Evolutionary conservation across 371 early-diverging fungal species (phyloP).

Genomic region (Lichtheimia ramosa): DNA sequence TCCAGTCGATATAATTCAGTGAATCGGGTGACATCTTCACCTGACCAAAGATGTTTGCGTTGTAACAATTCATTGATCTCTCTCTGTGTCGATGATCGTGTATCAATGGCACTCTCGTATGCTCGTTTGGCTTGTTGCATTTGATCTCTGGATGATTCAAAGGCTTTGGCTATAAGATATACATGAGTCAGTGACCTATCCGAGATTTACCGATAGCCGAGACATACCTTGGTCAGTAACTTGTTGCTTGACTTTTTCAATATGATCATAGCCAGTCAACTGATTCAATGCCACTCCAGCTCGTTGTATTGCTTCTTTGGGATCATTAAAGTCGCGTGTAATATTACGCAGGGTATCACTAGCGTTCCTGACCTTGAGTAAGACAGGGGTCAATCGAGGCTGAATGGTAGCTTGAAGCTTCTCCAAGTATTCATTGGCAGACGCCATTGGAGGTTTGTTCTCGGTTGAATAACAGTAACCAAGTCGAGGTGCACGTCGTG

Average conservation of each 20-base stretch:
- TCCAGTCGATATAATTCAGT: slow-evolving; percentile 86
- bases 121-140: slow-evolving; percentile 66
- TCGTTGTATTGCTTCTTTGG: slow-evolving; percentile 46
- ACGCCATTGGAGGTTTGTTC: not conserved
- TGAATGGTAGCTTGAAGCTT: slow-evolving; percentile 28
- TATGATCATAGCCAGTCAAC: slow-evolving; percentile 81
- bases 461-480: not conserved
- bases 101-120: slow-evolving; percentile 72
- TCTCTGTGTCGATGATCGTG: slow-evolving; percentile 75
- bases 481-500: too few species aligned
- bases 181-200: not conserved
- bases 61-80: slow-evolving; percentile 88
- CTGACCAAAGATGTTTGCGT: slow-evolving; percentile 85
- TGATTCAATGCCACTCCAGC: slow-evolving; percentile 67
- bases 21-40: slow-evolving; percentile 83
- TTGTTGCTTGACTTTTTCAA: slow-evolving; percentile 70
- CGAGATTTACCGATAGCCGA: not conserved
- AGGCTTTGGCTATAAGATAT: slow-evolving; percentile 45
- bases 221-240: slow-evolving; percentile 68
- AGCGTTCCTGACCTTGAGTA: slow-evolving; percentile 26
- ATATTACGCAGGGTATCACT: slow-evolving; percentile 28
- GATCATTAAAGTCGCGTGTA: slow-evolving; percentile 44
- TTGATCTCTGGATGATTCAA: slow-evolving; percentile 53
- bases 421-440: slow-evolving; percentile 21
- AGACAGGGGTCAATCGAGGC: slow-evolving; percentile 31